A percentile compares a stretch with the other conserved stretches of the same genome.
Evolutionary conservation across 2,329 filamentous ascomycete species (phyloP).

Genomic region (Fonsecaea monophora): DNA sequence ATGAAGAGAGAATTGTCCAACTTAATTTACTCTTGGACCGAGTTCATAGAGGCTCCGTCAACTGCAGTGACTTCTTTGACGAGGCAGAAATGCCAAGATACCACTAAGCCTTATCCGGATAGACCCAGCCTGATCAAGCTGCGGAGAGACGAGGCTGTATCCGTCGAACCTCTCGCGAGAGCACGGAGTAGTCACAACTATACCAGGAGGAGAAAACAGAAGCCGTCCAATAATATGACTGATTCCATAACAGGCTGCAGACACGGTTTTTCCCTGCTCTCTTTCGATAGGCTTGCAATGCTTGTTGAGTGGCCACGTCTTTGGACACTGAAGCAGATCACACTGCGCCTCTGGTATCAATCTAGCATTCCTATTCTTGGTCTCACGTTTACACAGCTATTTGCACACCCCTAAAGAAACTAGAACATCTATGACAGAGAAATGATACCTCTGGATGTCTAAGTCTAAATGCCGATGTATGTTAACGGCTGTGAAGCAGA

Average conservation of each 20-base stretch:
- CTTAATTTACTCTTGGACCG: constrained; percentile 4
- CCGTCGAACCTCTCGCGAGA: not conserved
- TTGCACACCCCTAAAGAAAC: not conserved
- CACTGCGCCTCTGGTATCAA: not conserved
- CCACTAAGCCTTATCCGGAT: not conserved
- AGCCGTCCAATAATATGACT: not conserved
- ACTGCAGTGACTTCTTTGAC: constrained; percentile 5
- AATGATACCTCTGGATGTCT: too few relatives aligned
- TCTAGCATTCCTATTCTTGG: not conserved
- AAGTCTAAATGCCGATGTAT: not conserved
- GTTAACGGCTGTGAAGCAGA: not conserved
- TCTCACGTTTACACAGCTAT: not conserved
- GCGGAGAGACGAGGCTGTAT: constrained; percentile 5
- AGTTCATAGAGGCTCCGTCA: not conserved
- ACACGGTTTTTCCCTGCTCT: not conserved
- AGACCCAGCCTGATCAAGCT: constrained; percentile 1
- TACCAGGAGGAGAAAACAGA: not conserved
- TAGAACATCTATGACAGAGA: too few relatives aligned
- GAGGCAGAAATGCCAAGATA: not conserved
- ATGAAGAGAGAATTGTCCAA: constrained; percentile 1
- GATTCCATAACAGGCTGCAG: not conserved
- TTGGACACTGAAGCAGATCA: not conserved
- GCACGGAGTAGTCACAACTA: not conserved
- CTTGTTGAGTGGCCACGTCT: not conserved
- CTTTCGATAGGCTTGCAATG: not conserved